Evolutionary conservation across 257 asterid genomes (phyloP).

Genomic region (Linaria vulgaris): DNA sequence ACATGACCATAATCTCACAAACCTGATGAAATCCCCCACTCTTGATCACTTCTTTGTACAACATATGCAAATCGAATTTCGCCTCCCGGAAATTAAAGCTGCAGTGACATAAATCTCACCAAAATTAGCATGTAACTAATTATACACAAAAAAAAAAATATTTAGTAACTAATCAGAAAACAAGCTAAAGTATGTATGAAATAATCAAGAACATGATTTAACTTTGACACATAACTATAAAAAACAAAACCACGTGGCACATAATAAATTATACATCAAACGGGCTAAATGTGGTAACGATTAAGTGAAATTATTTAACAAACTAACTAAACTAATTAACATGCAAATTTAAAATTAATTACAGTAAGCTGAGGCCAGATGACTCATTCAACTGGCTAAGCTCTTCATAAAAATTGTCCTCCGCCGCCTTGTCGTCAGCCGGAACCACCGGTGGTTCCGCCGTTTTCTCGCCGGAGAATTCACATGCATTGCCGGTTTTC

Average conservation of each 20-base stretch:
- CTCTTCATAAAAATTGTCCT: conserved; percentile 54
- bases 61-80: conserved; percentile 50
- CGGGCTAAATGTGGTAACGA: background rate
- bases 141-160: background rate
- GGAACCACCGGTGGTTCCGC: no score
- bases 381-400: conserved; percentile 53
- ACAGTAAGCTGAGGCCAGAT: conserved; percentile 73
- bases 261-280: background rate
- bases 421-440: conserved; percentile 13
- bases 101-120: conserved; percentile 25
- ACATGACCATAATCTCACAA: no score
- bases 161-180: background rate
- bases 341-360: conserved; percentile 19
- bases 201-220: no score
- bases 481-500: conserved; percentile 24
- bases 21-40: conserved; percentile 77
- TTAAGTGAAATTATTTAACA: background rate
- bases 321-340: no score
- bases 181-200: background rate
- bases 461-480: conserved; percentile 25
- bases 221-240: no score
- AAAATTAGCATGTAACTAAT: no score
- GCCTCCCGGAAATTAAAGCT: conserved; percentile 62
- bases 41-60: conserved; percentile 57
- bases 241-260: no score